Conservation (phyloP, 176 grass and related monocot genomes). For the Ampelocalamus luodianensis region DNA sequence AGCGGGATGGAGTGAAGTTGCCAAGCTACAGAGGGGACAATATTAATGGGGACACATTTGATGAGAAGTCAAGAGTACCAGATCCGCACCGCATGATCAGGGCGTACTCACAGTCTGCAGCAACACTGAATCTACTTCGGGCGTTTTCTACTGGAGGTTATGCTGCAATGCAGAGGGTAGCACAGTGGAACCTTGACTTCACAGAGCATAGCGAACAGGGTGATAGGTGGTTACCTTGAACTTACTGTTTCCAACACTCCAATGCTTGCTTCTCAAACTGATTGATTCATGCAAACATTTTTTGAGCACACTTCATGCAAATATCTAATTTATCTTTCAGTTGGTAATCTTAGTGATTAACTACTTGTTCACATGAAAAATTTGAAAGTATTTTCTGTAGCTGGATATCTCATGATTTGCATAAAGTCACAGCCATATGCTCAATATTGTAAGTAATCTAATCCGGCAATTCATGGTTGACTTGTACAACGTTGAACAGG, state of each 20-base stretch:
- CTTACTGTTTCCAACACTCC: not conserved
- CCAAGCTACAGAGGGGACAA: constrained; percentile 95
- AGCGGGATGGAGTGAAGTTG: constrained; percentile 80
- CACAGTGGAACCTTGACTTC: constrained; percentile 97
- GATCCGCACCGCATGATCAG: constrained; percentile 88
- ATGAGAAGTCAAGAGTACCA: constrained; percentile 77
- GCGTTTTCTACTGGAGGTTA: constrained; percentile 91
- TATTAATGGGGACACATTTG: constrained; percentile 83
- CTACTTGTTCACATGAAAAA: not conserved
- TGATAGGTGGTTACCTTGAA: constrained; percentile 62
- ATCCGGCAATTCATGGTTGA: constrained; percentile 31
- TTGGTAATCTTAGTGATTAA: constrained; percentile 2
- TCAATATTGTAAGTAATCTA: not conserved
- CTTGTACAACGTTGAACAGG: constrained; percentile 53
- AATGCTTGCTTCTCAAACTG: not conserved
- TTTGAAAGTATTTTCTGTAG: not conserved
- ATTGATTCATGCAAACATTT: constrained; percentile 1
- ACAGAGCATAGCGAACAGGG: constrained; percentile 83
- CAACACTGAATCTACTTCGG: constrained; percentile 88
- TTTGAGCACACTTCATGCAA: not conserved
- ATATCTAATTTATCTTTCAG: constrained; percentile 19
- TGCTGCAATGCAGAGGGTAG: constrained; percentile 92
- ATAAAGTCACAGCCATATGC: not conserved
- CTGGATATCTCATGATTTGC: not conserved
- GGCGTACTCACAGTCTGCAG: constrained; percentile 79